phyloP scores from a whole-genome alignment of 176 grass and related monocot species.

The Avena insularis region DNA sequence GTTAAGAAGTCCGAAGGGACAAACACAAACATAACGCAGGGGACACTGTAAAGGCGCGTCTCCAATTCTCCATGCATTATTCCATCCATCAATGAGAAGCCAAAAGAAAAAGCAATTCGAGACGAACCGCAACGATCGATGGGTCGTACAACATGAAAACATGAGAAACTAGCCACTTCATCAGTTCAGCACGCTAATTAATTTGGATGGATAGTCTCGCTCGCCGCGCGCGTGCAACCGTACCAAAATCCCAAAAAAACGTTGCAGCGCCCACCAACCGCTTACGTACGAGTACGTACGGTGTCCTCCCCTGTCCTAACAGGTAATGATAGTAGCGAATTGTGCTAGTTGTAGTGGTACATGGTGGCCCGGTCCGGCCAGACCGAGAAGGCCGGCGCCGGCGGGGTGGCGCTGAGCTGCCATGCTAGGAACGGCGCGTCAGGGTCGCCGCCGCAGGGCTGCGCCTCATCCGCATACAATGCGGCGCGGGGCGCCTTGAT shows the following conservation, averaged over 20 bases:
- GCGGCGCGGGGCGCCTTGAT: neutral
- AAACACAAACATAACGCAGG: too few species aligned
- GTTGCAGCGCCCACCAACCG: constrained; percentile 29
- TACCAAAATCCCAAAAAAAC: constrained; percentile 45
- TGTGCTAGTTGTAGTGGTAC: constrained; percentile 56
- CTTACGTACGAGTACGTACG: neutral
- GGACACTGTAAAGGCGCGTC: too few species aligned
- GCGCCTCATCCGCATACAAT: constrained; percentile 24
- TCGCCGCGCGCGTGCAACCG: constrained; percentile 22
- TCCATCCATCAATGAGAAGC: too few species aligned
- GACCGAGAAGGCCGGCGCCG: constrained; percentile 45
- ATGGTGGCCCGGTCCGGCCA: constrained; percentile 46
- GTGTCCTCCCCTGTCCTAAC: neutral
- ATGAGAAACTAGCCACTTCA: neutral
- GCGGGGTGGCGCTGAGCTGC: constrained; percentile 53
- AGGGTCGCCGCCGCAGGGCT: neutral
- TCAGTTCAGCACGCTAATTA: neutral
- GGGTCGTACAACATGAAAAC: neutral
- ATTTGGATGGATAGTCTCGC: neutral
- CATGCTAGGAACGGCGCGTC: constrained; percentile 53
- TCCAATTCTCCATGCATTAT: too few species aligned
- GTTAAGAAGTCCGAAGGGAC: too few species aligned
- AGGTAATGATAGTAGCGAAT: neutral
- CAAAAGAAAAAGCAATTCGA: too few species aligned
- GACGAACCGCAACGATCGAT: too few species aligned